Conservation (phyloP, 2,329 filamentous ascomycete species). For the Colletotrichum sp. region DNA sequence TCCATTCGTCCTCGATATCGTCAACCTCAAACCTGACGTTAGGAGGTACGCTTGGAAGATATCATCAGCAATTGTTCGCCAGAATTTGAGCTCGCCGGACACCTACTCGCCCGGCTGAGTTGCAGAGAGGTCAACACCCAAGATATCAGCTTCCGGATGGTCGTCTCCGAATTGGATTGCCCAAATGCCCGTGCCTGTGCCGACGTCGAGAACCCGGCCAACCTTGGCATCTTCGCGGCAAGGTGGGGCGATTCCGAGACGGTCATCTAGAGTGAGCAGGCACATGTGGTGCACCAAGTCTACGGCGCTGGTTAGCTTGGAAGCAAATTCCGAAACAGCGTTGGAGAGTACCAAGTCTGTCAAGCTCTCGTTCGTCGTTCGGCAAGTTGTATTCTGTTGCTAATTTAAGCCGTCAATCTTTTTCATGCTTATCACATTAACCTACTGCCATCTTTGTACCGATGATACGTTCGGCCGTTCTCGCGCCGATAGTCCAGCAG, state of each 20-base stretch:
- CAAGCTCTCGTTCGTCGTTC: not conserved
- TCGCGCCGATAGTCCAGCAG: not conserved
- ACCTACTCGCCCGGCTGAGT: not conserved
- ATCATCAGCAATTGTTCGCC: not conserved
- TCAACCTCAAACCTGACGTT: not conserved
- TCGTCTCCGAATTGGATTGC: not conserved
- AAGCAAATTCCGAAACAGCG: rapidly evolving
- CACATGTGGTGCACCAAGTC: not conserved
- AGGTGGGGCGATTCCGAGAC: not conserved
- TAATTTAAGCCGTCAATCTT: not conserved
- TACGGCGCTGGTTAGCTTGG: not conserved
- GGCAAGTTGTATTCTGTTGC: not conserved
- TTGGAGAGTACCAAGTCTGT: not conserved
- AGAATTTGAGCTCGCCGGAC: rapidly evolving
- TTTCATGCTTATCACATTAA: rapidly evolving
- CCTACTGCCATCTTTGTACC: not conserved
- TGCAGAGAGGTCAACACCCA: not conserved
- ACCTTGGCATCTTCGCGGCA: not conserved
- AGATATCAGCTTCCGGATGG: not conserved
- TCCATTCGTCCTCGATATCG: not conserved
- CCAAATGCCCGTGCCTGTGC: not conserved
- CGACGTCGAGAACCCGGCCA: not conserved
- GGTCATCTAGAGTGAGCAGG: not conserved
- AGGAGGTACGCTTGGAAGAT: not conserved
- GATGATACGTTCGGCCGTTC: not conserved